A percentile compares a stretch with the other conserved stretches of the same genome.
phyloP scores from a whole-genome alignment of 345 rosid species.

The Psidium guajava region DNA sequence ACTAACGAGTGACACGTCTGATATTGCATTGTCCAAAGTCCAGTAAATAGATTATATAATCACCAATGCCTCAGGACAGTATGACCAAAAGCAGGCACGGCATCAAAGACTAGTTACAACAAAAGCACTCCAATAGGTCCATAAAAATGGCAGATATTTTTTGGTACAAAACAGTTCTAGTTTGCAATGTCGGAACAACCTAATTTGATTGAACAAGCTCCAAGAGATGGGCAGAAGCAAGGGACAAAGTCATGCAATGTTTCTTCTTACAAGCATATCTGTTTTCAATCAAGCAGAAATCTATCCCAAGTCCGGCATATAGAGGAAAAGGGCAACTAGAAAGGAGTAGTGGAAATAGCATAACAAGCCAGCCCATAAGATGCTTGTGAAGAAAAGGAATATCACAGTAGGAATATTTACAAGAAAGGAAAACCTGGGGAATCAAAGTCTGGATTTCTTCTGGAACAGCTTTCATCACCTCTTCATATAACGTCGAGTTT shows the following conservation, averaged over 20 bases:
- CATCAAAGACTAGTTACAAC: background rate
- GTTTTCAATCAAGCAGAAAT: background rate
- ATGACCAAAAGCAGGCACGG: background rate
- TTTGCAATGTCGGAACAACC: background rate
- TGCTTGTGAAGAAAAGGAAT: background rate
- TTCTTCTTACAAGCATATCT: background rate
- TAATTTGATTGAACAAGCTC: background rate
- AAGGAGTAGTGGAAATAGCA: background rate
- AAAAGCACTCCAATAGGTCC: background rate
- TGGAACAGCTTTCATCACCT: constrained; percentile 87
- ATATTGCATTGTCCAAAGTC: background rate
- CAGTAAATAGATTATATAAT: background rate
- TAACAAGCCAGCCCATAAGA: background rate
- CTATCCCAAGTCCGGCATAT: background rate
- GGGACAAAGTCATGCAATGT: background rate
- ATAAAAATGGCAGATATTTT: background rate
- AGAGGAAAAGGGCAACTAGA: background rate
- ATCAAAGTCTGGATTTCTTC: constrained; percentile 82
- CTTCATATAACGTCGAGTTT: constrained; percentile 37
- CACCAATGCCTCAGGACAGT: background rate
- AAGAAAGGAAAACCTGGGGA: constrained; percentile 61
- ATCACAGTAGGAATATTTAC: background rate
- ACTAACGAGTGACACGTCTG: background rate
- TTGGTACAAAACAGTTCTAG: background rate
- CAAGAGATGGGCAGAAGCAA: background rate